Conservation (phyloP, 2,329 filamentous ascomycete genomes). For the Ploettnerulaceae sp. region DNA sequence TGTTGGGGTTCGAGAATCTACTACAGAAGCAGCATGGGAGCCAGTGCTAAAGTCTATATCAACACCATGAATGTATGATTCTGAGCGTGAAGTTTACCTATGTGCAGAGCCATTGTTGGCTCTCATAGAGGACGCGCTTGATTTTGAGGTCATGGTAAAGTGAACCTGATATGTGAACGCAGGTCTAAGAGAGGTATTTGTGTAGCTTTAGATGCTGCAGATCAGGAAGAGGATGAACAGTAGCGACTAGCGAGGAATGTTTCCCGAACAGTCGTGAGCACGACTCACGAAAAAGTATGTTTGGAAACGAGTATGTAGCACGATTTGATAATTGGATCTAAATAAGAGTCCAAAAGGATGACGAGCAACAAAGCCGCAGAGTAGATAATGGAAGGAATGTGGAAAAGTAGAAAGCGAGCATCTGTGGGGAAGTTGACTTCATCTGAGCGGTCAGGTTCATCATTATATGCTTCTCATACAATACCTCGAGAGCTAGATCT, state of each 20-base stretch:
- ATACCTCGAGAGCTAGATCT: too few species aligned
- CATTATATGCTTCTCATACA: neutral
- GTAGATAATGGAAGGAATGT: too few species aligned
- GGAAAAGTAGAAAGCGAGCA: neutral
- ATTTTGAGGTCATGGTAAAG: neutral
- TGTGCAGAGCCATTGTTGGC: neutral
- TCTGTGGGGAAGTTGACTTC: neutral
- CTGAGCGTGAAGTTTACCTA: neutral
- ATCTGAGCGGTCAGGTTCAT: neutral
- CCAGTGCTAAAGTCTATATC: neutral
- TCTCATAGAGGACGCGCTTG: neutral
- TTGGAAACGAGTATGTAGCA: neutral
- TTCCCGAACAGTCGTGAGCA: neutral
- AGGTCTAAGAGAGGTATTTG: neutral
- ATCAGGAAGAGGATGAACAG: too few species aligned
- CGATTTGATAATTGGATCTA: neutral
- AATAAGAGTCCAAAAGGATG: neutral
- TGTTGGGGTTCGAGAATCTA: neutral
- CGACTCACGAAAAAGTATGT: neutral
- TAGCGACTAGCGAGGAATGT: too few species aligned
- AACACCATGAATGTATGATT: neutral
- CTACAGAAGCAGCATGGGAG: neutral
- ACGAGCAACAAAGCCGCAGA: neutral
- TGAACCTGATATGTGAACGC: neutral
- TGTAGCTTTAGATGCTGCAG: too few species aligned